Evolutionary conservation across 495 filamentous ascomycete species (phyloP).

Genomic region (Neurospora sp.): DNA sequence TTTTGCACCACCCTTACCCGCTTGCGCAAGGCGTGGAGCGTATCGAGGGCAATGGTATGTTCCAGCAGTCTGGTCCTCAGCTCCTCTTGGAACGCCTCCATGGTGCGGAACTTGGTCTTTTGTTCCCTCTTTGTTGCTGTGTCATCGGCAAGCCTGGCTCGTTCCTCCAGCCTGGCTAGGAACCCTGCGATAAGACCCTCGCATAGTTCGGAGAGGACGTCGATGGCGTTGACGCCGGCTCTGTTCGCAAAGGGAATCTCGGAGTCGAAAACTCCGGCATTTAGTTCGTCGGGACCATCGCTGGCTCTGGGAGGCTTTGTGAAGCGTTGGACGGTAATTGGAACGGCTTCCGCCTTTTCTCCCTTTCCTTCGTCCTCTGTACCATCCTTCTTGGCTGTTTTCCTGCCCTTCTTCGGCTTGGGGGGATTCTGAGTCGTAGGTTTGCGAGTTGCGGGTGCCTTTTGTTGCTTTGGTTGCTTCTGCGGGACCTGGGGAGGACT

Average conservation of each 20-base stretch:
- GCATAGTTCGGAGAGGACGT: conserved; percentile 60
- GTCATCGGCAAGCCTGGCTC: conserved; percentile 27
- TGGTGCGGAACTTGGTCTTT: conserved; percentile 48
- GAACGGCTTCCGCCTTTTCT: conserved; percentile 18
- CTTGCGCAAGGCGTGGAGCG: conserved; percentile 50
- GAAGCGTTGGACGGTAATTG: conserved; percentile 38
- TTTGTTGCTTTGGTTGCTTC: not conserved
- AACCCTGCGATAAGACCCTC: conserved; percentile 51
- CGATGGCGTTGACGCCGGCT: conserved; percentile 57
- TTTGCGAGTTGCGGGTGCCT: conserved; percentile 11
- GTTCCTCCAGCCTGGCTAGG: conserved; percentile 34
- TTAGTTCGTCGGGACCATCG: conserved; percentile 20
- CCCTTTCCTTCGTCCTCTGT: conserved; percentile 16
- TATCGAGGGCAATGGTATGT: conserved; percentile 52
- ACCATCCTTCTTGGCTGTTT: not conserved
- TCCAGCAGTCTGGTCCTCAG: conserved; percentile 53
- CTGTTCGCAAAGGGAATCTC: conserved; percentile 44
- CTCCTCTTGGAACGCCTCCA: conserved; percentile 61
- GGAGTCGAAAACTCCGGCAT: conserved; percentile 21
- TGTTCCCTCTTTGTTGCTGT: conserved; percentile 38
- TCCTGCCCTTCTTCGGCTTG: conserved; percentile 5
- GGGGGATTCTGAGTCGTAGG: conserved; percentile 7
- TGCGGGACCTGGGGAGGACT: not conserved
- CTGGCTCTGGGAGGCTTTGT: conserved; percentile 19
- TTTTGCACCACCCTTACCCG: conserved; percentile 53